Evolutionary conservation across 1,139 yeast genomes (phyloP), one percentile per base, ranked within the genome.

Genomic region (Geotrichum siamense): DNA sequence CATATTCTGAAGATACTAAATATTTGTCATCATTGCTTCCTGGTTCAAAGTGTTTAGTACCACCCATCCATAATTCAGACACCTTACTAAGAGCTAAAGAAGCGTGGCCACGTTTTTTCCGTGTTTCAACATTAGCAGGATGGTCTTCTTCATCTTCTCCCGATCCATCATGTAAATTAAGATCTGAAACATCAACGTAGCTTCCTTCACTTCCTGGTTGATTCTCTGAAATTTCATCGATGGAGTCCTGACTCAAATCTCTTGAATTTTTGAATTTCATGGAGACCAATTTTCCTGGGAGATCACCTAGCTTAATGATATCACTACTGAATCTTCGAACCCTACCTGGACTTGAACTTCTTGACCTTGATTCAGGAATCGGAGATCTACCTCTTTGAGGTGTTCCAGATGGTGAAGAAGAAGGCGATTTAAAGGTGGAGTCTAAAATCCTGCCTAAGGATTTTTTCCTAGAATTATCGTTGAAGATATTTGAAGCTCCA

Each of bases 31-130:
- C 32, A 13, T 41, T 43, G 20, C 22, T 28, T 15, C 23, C 26
- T 21, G 33, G 16, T 23, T 66, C 64, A 58, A 74, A 85, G 62
- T 85, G 95, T 38, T 63, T 71, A 1, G 82, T 82, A 39, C 70
- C 69, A 0, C 84, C 76, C 13, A 71, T 65, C 82, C 85, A 79
- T 74, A 79, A 71, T 29, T 68, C 75, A 0, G 75, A 62, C 28
- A 78, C 74, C 40, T 70, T 68, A 19, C 53, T 55, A 20, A 61
- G 58, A 39, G 55, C 47, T 13, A 51, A 20, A 45, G 38, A 12
- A 3, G 42, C 33, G 3, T 38, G 30, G 19, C 34, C 23, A n/a
- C 21, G 20, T 21, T 41, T 45, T 19, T 42, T 42, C 39, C 41
- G 41, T 19, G 37, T 41, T 21, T 28, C 27, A n/a, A n/a, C n/a